Evolutionary conservation across 2,329 filamentous ascomycete species (phyloP), one percentile per base, ranked within the genome.

Genomic region (Fusarium sp.): DNA sequence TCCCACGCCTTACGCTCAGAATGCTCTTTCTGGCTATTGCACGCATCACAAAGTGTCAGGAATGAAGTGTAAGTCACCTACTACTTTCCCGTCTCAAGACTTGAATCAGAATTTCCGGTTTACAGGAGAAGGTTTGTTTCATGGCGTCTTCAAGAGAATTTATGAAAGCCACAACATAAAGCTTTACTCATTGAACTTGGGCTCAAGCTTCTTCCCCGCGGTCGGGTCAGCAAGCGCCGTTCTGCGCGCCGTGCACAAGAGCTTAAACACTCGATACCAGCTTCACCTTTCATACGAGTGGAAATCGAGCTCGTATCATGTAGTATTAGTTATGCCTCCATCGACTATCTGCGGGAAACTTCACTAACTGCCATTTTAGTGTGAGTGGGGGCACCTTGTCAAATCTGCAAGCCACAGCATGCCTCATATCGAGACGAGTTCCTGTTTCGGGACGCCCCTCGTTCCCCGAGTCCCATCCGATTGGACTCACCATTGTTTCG

Each of bases 401-500:
- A 63, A 70, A 71, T 48, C 65, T 61, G 67, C 59, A 72, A 69
- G 70, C 66, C 51, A 55, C 66, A 63, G 67, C 43, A 52, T 66
- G 50, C 50, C 48, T 47, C 52, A 53, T 40, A 36, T 54, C 45
- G 66, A 73, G 71, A 73, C 71, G 71, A 72, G 29, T 73, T 72
- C 50, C 71, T 73, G 48, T 63, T 71, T 73, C 60, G 54, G 69
- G 71, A 64, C 50, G 47, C 45, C 58, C 45, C 58, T 51, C 46
- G 54, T 62, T 56, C 45, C 47, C 62, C 56, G 46, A 59, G 29
- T 27, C 33, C 37, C 41, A 13, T 46, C 11, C 52, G 52, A 73
- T 73, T 73, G 71, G 71, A 15, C 23, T 27, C 36, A 14, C 31
- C 13, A 39, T 18, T 43, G 42, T 57, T 29, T 37, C 31, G 31